These are phyloP conservation scores for Zoysia pacifica DNA, from an alignment of 176 grass and related monocot species.

Conservation along the genomic window DNA sequence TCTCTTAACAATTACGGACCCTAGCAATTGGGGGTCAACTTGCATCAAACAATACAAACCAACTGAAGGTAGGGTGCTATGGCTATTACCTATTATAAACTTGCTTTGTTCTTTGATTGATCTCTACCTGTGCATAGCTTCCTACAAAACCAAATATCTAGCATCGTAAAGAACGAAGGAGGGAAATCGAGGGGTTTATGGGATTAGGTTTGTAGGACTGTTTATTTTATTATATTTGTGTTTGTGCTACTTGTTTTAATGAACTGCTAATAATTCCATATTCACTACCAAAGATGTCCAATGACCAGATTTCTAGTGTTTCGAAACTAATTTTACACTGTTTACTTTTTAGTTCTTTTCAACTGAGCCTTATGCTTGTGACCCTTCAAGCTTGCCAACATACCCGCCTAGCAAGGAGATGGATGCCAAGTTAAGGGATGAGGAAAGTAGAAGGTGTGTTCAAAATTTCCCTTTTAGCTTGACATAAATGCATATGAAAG, in stretches of 20 bases:
- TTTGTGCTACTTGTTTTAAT: background rate
- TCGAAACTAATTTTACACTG: slow-evolving; percentile 1
- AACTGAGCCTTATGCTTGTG: slow-evolving; percentile 55
- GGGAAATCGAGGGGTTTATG: background rate
- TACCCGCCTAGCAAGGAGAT: slow-evolving; percentile 68
- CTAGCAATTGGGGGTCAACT: background rate
- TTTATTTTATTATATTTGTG: background rate
- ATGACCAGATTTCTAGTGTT: background rate
- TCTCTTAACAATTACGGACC: background rate
- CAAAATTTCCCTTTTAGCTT: background rate
- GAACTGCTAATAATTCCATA: slow-evolving; percentile 1
- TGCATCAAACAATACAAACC: background rate
- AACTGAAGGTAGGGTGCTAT: background rate
- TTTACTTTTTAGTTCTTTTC: slow-evolving; percentile 47
- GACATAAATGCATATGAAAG: background rate
- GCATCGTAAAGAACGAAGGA: background rate
- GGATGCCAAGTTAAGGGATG: slow-evolving; percentile 62
- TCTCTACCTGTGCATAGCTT: background rate
- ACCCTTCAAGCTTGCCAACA: slow-evolving; percentile 49
- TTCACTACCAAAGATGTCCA: background rate
- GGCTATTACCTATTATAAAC: background rate
- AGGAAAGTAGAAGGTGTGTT: slow-evolving; percentile 57
- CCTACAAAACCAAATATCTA: background rate
- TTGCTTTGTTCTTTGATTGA: background rate
- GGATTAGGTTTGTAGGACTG: background rate